phyloP scores from a whole-genome alignment of 1,139 yeast species.

The Wickerhamomyces sp. region DNA sequence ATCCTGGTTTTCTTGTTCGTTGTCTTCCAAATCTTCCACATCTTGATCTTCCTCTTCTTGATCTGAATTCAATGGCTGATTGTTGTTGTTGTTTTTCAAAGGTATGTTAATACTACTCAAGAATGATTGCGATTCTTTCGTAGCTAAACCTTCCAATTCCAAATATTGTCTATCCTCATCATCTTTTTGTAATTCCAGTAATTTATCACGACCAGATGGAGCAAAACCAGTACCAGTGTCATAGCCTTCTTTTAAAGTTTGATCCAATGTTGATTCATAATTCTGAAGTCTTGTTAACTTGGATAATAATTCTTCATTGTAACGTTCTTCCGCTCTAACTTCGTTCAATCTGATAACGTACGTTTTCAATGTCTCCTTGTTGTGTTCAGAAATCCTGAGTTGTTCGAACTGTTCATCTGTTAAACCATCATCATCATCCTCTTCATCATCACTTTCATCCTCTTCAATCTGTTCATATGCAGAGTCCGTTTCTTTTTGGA shows the following conservation, averaged over 20 bases:
- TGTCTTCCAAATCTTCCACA: slow-evolving; percentile 1
- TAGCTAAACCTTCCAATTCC: slow-evolving; percentile 21
- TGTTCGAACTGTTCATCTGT: slow-evolving; percentile 25
- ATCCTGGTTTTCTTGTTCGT: background rate
- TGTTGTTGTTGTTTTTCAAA: slow-evolving; percentile 8
- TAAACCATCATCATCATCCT: slow-evolving; percentile 24
- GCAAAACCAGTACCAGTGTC: slow-evolving; percentile 13
- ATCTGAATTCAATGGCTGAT: slow-evolving; percentile 2
- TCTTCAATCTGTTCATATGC: slow-evolving; percentile 19
- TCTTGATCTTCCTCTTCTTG: slow-evolving; percentile 2
- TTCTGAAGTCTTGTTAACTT: slow-evolving; percentile 21
- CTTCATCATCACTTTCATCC: slow-evolving; percentile 19
- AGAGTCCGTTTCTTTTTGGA: slow-evolving; percentile 25
- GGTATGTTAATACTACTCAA: slow-evolving; percentile 19
- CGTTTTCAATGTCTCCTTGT: slow-evolving; percentile 20
- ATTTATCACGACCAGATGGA: slow-evolving; percentile 16
- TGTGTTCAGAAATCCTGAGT: slow-evolving; percentile 19
- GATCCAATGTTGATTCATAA: slow-evolving; percentile 16
- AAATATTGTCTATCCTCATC: slow-evolving; percentile 22
- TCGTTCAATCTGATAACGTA: slow-evolving; percentile 22
- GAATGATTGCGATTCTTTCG: slow-evolving; percentile 22
- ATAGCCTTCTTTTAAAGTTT: slow-evolving; percentile 13
- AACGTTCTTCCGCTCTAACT: slow-evolving; percentile 21
- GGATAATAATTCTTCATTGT: slow-evolving; percentile 18
- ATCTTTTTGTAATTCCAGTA: slow-evolving; percentile 18